A percentile compares a stretch with the other conserved stretches of the same genome.
Evolutionary conservation across 257 asterid genomes (phyloP).

Genomic region (Knoxia roxburghii): DNA sequence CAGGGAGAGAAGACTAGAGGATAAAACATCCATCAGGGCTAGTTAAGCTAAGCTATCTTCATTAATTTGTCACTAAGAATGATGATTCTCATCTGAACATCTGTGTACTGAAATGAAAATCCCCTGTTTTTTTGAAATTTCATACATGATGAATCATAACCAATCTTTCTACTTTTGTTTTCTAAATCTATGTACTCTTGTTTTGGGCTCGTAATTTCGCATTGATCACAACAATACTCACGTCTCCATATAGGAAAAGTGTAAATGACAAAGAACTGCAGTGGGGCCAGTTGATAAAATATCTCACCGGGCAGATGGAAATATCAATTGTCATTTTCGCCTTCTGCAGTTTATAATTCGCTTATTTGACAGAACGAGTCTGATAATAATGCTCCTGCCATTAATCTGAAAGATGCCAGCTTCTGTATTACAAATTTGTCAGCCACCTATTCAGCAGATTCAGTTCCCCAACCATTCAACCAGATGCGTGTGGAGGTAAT

Average conservation of each 20-base stretch:
- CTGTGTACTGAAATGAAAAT: no score
- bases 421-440: slow-evolving; percentile 3
- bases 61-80: no score
- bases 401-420: slow-evolving; percentile 2
- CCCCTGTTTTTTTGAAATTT: no score
- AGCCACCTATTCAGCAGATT: not conserved
- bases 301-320: not conserved
- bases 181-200: not conserved
- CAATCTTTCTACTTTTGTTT: no score
- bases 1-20: no score
- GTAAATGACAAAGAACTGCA: not conserved
- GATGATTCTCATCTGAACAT: no score
- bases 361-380: no score
- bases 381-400: not conserved
- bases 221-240: no score
- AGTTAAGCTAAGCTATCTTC: no score
- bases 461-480: not conserved
- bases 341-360: no score
- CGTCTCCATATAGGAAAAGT: not conserved
- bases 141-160: not conserved
- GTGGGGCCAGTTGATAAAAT: not conserved
- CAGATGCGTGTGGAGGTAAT: not conserved
- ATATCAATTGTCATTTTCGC: not conserved
- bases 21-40: no score
- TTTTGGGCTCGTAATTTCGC: no score